Evolutionary conservation across 352 stramenopile genomes (phyloP).

Genomic region (Aphanomyces invadans): DNA sequence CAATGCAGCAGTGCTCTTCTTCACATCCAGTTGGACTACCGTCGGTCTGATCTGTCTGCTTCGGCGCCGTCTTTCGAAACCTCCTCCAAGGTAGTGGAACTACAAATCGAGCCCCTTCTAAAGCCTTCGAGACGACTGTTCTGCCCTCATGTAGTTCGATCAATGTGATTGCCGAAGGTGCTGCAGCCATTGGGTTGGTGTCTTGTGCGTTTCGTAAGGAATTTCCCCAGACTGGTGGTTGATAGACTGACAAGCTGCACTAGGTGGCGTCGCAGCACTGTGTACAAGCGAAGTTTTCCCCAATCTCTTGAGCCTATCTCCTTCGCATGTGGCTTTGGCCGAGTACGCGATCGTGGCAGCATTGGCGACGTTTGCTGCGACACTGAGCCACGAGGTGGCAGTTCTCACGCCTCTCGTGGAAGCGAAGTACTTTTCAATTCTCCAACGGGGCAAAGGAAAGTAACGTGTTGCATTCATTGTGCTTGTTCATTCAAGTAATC

Average conservation of each 20-base stretch:
- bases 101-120: too few relatives aligned
- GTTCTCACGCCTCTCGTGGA: conserved; percentile 1
- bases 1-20: not conserved
- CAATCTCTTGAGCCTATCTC: not conserved
- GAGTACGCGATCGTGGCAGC: not conserved
- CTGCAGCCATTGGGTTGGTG: not conserved
- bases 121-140: too few relatives aligned
- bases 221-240: not conserved
- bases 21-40: not conserved
- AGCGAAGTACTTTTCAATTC: not conserved
- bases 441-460: conserved; percentile 1
- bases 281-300: not conserved
- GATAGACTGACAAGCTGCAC: not conserved
- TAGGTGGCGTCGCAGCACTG: not conserved
- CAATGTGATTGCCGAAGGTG: not conserved
- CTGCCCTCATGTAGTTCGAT: not conserved
- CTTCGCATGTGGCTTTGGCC: not conserved
- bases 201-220: not conserved
- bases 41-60: not conserved
- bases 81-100: not conserved
- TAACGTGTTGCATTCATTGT: conserved; percentile 26
- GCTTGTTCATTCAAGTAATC: conserved; percentile 71
- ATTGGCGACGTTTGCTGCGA: not conserved
- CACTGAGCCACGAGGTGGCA: conserved; percentile 1
- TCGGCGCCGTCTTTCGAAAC: not conserved